Evolutionary conservation across 2,329 filamentous ascomycete species (phyloP).

Genomic region (Epichloe glyceriae): DNA sequence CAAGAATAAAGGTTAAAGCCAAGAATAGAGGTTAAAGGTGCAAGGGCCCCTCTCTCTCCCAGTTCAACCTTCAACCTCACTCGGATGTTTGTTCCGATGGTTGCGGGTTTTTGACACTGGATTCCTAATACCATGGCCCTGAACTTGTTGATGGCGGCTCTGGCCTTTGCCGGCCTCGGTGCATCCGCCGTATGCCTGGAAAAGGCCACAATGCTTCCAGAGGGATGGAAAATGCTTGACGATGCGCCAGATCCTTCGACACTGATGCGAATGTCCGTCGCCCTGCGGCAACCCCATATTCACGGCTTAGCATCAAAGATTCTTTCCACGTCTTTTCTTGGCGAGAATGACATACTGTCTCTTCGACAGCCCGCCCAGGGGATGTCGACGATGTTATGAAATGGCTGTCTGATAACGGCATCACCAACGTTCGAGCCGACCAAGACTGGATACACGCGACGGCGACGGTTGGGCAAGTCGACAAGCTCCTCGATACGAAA

Average conservation of each 20-base stretch:
- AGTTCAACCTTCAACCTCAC: not conserved
- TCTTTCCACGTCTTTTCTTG: slow-evolving; percentile 18
- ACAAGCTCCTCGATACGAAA: slow-evolving; percentile 27
- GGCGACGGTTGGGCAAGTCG: slow-evolving; percentile 25
- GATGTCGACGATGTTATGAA: slow-evolving; percentile 23
- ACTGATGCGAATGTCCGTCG: slow-evolving; percentile 18
- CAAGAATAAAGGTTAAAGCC: not conserved
- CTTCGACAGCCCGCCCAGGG: slow-evolving; percentile 22
- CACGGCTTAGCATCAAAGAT: slow-evolving; percentile 14
- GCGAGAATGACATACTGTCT: slow-evolving; percentile 20
- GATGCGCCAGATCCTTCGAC: slow-evolving; percentile 12
- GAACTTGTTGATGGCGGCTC: slow-evolving; percentile 6
- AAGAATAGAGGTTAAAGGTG: not conserved
- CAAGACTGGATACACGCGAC: slow-evolving; percentile 31
- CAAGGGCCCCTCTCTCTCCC: not conserved
- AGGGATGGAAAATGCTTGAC: slow-evolving; percentile 18
- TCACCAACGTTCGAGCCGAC: slow-evolving; percentile 19
- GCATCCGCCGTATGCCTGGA: slow-evolving; percentile 15
- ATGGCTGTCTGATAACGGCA: slow-evolving; percentile 29
- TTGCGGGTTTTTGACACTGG: not conserved
- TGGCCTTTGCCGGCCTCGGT: slow-evolving; percentile 14
- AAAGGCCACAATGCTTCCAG: slow-evolving; percentile 14
- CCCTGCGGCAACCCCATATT: slow-evolving; percentile 19
- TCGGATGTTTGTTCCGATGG: not conserved
- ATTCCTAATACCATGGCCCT: slow-evolving; percentile 6